Conservation (phyloP, 2,329 filamentous ascomycete species). For the Hypoxylon sp. region DNA sequence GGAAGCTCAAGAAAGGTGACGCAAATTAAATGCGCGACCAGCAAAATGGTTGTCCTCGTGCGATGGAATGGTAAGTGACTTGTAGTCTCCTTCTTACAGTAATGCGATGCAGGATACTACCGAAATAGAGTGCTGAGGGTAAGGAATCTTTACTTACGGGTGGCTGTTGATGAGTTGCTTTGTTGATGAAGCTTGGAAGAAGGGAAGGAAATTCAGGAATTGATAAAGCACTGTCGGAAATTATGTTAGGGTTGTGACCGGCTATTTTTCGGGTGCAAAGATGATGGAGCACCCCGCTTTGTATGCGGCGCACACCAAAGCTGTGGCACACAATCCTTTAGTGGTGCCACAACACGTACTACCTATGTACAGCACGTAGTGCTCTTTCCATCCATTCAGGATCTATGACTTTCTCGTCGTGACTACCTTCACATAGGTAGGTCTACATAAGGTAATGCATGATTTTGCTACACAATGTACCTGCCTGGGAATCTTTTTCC, state of each 20-base stretch:
- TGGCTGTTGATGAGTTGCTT: slow-evolving; percentile 51
- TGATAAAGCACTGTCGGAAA: slow-evolving; percentile 44
- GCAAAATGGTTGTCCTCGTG: slow-evolving; percentile 9
- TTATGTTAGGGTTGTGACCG: slow-evolving; percentile 50
- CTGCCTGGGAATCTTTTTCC: background rate
- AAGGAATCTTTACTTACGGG: slow-evolving; percentile 43
- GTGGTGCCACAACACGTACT: too few relatives aligned
- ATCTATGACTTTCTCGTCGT: background rate
- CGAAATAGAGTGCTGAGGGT: background rate
- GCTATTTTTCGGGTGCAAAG: slow-evolving; percentile 44
- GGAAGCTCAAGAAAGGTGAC: slow-evolving; percentile 17
- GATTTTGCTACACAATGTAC: background rate
- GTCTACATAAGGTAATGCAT: too few relatives aligned
- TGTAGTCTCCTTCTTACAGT: background rate
- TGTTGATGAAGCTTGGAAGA: slow-evolving; percentile 48
- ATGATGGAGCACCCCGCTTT: slow-evolving; percentile 7
- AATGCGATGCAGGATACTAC: background rate
- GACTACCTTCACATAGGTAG: background rate
- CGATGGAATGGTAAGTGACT: slow-evolving; percentile 1
- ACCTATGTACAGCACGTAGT: too few relatives aligned
- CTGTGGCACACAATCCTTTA: background rate
- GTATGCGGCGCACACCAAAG: background rate
- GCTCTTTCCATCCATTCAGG: background rate
- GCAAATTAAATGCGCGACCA: slow-evolving; percentile 10
- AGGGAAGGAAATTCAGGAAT: slow-evolving; percentile 46